A percentile compares a stretch with the other conserved stretches of the same genome.
Evolutionary conservation across 495 filamentous ascomycete genomes (phyloP).

Genomic region (Parathielavia appendiculata): DNA sequence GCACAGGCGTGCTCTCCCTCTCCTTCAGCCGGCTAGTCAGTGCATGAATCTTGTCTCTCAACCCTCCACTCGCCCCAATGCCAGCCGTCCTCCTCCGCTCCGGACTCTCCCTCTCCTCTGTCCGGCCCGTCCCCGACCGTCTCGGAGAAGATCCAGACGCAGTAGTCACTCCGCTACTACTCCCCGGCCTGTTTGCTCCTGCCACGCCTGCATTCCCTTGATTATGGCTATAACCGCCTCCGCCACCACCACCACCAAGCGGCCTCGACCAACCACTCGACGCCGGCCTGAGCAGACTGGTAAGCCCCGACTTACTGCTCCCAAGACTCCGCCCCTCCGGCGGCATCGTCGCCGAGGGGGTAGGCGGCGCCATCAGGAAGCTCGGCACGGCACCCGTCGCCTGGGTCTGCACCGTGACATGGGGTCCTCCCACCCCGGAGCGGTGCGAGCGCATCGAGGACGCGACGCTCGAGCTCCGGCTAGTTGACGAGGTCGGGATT

Average conservation of each 20-base stretch:
- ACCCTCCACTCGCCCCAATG: constrained; percentile 28
- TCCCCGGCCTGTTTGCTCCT: constrained; percentile 18
- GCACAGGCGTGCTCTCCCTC: constrained; percentile 23
- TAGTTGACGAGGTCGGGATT: constrained; percentile 31
- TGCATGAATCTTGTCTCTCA: constrained; percentile 39
- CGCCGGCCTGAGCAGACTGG: constrained; percentile 23
- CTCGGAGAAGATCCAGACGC: not conserved
- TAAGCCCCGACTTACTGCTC: constrained; percentile 5
- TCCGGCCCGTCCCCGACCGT: not conserved
- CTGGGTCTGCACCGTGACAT: constrained; percentile 23
- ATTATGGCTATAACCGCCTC: not conserved
- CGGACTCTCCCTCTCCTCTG: constrained; percentile 2
- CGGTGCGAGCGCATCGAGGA: constrained; percentile 39
- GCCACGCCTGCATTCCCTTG: not conserved
- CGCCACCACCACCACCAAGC: constrained; percentile 20
- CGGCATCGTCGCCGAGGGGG: constrained; percentile 24
- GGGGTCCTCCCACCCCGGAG: constrained; percentile 9
- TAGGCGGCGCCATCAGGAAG: constrained; percentile 40
- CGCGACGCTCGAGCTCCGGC: constrained; percentile 45
- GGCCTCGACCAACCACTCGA: constrained; percentile 30
- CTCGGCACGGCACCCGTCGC: constrained; percentile 28
- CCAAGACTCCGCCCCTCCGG: constrained; percentile 9
- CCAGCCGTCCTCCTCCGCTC: constrained; percentile 25
- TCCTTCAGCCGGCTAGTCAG: constrained; percentile 37
- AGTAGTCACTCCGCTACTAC: constrained; percentile 18